These are phyloP conservation scores for Dendrobium chrysotoxum DNA, from an alignment of 106 monocot genomes.

Conservation along the genomic window DNA sequence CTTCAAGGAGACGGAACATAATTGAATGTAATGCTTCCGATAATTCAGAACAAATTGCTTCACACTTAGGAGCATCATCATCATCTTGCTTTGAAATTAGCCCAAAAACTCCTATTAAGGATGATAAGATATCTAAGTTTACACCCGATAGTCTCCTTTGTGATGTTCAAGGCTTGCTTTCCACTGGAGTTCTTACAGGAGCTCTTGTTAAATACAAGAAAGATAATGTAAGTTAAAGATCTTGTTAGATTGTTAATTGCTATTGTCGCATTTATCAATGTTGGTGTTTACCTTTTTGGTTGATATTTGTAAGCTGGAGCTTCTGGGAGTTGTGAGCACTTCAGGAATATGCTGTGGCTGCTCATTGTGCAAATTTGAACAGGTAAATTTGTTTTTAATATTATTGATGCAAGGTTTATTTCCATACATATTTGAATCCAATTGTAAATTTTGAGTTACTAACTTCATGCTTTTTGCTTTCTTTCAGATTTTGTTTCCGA, in stretches of 20 bases:
- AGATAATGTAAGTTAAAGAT: constrained; percentile 16
- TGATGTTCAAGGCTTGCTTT: constrained; percentile 33
- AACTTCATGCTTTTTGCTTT: background rate
- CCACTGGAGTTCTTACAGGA: constrained; percentile 53
- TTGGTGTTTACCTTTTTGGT: background rate
- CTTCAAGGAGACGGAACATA: background rate
- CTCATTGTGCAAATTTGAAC: background rate
- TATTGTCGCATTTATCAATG: background rate
- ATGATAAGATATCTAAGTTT: background rate
- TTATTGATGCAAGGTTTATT: background rate
- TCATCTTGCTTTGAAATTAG: background rate
- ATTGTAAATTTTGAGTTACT: background rate
- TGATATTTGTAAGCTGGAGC: background rate
- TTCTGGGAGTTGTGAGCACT: background rate
- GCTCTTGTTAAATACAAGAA: constrained; percentile 39
- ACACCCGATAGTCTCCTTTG: background rate
- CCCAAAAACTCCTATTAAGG: constrained; percentile 5
- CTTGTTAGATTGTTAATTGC: background rate
- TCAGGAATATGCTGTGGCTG: constrained; percentile 2
- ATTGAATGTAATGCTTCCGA: constrained; percentile 5
- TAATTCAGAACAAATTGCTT: background rate
- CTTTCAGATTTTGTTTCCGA: background rate
- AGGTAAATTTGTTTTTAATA: background rate
- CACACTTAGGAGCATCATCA: background rate
- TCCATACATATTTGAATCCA: background rate